Percentiles rank a stretch among this genome's conserved stretches.
Conservation (phyloP, 805 yeast species). For the Blastobotrys robertii region DNA sequence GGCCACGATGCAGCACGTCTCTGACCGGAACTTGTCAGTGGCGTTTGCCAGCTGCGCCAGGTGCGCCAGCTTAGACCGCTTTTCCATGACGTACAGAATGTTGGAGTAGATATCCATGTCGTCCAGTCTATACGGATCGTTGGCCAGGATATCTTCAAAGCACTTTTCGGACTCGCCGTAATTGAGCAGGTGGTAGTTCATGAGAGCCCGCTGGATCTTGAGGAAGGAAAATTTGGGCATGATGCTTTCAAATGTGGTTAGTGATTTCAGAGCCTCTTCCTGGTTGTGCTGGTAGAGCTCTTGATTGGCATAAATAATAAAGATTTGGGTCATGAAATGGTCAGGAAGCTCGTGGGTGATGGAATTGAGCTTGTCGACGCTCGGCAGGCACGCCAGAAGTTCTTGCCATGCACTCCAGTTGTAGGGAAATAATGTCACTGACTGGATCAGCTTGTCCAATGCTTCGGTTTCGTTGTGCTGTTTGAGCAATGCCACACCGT, state of each 20-base stretch:
- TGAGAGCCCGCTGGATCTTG: conserved; percentile 71
- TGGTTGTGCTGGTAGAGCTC: conserved; percentile 66
- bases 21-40: conserved; percentile 82
- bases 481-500: conserved; percentile 57
- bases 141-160: conserved; percentile 62
- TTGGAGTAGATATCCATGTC: conserved; percentile 93
- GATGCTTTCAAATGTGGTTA: conserved; percentile 39
- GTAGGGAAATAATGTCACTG: conserved; percentile 61
- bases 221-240: conserved; percentile 71
- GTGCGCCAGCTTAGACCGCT: conserved; percentile 70
- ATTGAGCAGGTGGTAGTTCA: conserved; percentile 77
- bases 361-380: conserved; percentile 46
- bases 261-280: conserved; percentile 38
- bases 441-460: conserved; percentile 45
- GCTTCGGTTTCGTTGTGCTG: conserved; percentile 56
- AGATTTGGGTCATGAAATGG: conserved; percentile 40
- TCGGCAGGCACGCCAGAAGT: conserved; percentile 48
- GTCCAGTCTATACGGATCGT: conserved; percentile 81
- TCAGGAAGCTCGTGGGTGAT: conserved; percentile 9
- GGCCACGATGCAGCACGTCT: conserved; percentile 89
- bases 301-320: conserved; percentile 58
- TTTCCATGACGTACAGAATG: conserved; percentile 88
- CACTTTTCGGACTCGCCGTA: conserved; percentile 68
- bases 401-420: conserved; percentile 96
- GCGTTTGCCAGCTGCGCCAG: conserved; percentile 78